Conservation (phyloP, 495 filamentous ascomycete species). For the Tuber aestivum region DNA sequence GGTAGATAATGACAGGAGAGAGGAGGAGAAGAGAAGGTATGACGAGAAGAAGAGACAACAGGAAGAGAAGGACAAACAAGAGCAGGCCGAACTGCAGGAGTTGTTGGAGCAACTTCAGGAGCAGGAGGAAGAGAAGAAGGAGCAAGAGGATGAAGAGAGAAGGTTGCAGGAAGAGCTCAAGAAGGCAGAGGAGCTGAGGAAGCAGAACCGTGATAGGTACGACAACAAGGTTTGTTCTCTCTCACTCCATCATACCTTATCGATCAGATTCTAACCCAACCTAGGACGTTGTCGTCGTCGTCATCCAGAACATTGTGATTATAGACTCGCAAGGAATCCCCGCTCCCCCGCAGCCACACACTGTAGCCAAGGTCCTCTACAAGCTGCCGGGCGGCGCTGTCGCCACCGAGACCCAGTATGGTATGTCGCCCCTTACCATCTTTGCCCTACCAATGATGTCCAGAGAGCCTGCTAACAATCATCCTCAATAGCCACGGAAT, state of each 20-base stretch:
- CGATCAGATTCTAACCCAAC: slow-evolving; percentile 4
- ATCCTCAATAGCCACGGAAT: neutral
- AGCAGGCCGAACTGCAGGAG: neutral
- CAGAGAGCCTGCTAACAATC: slow-evolving; percentile 6
- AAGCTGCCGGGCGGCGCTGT: slow-evolving; percentile 5
- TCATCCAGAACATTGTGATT: slow-evolving; percentile 18
- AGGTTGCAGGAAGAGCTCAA: slow-evolving; percentile 15
- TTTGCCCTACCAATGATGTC: neutral
- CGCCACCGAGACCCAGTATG: slow-evolving; percentile 20
- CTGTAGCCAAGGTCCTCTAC: slow-evolving; percentile 21
- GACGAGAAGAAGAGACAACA: slow-evolving; percentile 6
- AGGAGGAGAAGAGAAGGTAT: slow-evolving; percentile 16
- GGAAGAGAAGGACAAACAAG: slow-evolving; percentile 4
- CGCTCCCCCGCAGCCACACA: slow-evolving; percentile 18
- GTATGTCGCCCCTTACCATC: slow-evolving; percentile 7
- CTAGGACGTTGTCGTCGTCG: slow-evolving; percentile 27
- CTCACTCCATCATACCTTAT: neutral
- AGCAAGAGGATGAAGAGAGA: neutral
- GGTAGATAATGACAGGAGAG: slow-evolving; percentile 12
- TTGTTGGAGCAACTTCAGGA: neutral
- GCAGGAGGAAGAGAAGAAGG: neutral
- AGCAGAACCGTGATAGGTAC: slow-evolving; percentile 12
- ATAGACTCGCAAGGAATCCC: slow-evolving; percentile 7
- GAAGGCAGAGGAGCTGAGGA: slow-evolving; percentile 17
- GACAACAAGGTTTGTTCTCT: slow-evolving; percentile 21